Conservation (phyloP, 768 basidiomycete genomes). For the Cystoderma amianthinum region DNA sequence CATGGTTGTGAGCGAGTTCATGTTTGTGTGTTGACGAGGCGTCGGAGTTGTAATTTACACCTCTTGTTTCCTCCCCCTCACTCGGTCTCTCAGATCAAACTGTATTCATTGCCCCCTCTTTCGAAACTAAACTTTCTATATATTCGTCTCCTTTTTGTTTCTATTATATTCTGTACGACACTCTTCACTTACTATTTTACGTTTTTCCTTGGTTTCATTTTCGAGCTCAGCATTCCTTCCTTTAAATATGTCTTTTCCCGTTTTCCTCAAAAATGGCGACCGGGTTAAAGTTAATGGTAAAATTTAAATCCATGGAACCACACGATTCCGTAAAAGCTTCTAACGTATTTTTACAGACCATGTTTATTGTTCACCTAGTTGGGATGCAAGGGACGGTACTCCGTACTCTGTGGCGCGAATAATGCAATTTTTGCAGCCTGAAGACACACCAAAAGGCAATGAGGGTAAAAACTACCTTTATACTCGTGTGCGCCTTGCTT, state of each 20-base stretch:
- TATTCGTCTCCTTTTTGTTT: too few species aligned
- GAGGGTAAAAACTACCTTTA: slow-evolving; percentile 63
- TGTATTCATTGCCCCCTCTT: too few species aligned
- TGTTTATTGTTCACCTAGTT: slow-evolving; percentile 93
- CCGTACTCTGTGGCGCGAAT: slow-evolving; percentile 95
- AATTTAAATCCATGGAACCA: slow-evolving; percentile 20
- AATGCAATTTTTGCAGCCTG: slow-evolving; percentile 91
- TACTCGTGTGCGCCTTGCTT: slow-evolving; percentile 85
- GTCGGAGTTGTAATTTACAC: too few species aligned
- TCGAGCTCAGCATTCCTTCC: slow-evolving; percentile 23
- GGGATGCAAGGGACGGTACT: slow-evolving; percentile 88
- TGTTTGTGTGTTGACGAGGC: too few species aligned
- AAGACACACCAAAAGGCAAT: slow-evolving; percentile 59
- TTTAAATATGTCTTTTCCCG: slow-evolving; percentile 42
- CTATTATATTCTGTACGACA: too few species aligned
- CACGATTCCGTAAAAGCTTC: slow-evolving; percentile 5
- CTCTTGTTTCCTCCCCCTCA: too few species aligned
- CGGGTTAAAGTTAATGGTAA: slow-evolving; percentile 83
- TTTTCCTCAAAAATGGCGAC: slow-evolving; percentile 76
- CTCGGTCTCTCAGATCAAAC: too few species aligned
- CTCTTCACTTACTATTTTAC: slow-evolving; percentile 13
- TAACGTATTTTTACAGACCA: slow-evolving; percentile 68
- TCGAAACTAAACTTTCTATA: too few species aligned
- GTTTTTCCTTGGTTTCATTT: slow-evolving; percentile 24
- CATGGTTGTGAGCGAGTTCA: too few species aligned